Base-by-base conservation (phyloP, 208 protist species). In the Acanthamoeba healyi region DNA sequence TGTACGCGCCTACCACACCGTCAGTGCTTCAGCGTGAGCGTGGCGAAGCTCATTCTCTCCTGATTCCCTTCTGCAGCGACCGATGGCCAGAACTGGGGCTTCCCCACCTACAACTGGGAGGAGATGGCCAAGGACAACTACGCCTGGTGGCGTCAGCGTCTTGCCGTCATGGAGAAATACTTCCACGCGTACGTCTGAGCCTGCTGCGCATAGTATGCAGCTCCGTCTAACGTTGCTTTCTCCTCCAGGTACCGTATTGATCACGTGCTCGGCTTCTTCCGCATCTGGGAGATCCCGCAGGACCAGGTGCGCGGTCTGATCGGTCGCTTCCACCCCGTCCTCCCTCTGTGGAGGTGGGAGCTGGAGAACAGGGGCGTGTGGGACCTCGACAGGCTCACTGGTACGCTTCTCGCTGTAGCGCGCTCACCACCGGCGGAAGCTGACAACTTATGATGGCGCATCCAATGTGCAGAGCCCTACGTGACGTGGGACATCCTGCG, bases 81-180 rank as follows among this genome's bases (percentile, higher is more conserved):
- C 51, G 46, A 92, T 32, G 97, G 97, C 79, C 97, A 98, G 94
- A 98, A 98, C 67, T 98, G 97, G 97, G 96, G 95, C 38, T 98
- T 98, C 93, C 97, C 97, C 63, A 97, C 97, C 14, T 98, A 98
- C 81, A 97, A 98, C 84, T 98, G 97, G 97, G 95, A 97, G 4
- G 94, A 95, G 12, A 98, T 98, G 96, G 89, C 77, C 17, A 94
- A 95, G 24, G 96, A 98, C 86, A 91, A 95, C 49, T 98, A 96
- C 84, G 44, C 36, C 34, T 97, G 96, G 96, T 97, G 96, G 96
- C 90, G 96, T 29, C 70, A 81, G 29, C 88, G 96, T 58, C 86
- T 97, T 10, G 77, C 32, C 24, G 88, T 93, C 24, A 74, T 93
- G 58, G 58, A 74, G n/a, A 93, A 82, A 81, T 93, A 93, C 51